Evolutionary conservation across 768 basidiomycete species (phyloP).

Genomic region (Xanthoconium stramineum): DNA sequence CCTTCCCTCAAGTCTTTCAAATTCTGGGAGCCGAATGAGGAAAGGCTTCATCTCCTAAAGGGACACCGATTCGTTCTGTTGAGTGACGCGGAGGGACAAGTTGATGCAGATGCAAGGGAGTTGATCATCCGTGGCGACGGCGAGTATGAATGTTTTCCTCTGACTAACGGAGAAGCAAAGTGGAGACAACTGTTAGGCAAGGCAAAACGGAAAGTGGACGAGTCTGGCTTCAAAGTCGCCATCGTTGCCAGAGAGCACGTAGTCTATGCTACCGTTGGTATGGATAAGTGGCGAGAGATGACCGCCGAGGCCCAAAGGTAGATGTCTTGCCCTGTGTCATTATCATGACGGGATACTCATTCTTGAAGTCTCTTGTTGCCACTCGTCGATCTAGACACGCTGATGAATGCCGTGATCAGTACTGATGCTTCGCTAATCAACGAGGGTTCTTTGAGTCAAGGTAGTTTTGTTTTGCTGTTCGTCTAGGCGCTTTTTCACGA

Average conservation of each 20-base stretch:
- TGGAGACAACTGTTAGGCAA: conserved; percentile 52
- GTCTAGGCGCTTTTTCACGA: not conserved
- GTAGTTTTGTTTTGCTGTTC: conserved; percentile 3
- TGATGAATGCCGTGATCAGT: conserved; percentile 50
- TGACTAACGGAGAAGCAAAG: conserved; percentile 45
- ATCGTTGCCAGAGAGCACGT: conserved; percentile 50
- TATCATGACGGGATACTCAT: conserved; percentile 3
- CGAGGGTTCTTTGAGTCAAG: conserved; percentile 18
- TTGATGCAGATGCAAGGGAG: conserved; percentile 47
- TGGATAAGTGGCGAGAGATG: conserved; percentile 53
- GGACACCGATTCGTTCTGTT: conserved; percentile 58
- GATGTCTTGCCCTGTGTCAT: conserved; percentile 8
- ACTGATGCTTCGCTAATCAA: conserved; percentile 34
- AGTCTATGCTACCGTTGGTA: conserved; percentile 50
- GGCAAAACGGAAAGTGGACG: conserved; percentile 45
- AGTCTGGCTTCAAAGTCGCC: conserved; percentile 44
- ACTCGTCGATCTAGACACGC: conserved; percentile 43
- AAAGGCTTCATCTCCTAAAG: conserved; percentile 51
- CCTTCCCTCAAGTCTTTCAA: conserved; percentile 47
- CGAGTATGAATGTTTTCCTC: conserved; percentile 59
- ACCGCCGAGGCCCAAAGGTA: conserved; percentile 51
- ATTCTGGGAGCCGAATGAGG: conserved; percentile 69
- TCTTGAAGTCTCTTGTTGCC: conserved; percentile 37
- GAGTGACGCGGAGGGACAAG: conserved; percentile 51
- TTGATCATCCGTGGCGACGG: conserved; percentile 57